Conservation (phyloP, 192 early-diverging fungal genomes). For the Mortierella antarctica region DNA sequence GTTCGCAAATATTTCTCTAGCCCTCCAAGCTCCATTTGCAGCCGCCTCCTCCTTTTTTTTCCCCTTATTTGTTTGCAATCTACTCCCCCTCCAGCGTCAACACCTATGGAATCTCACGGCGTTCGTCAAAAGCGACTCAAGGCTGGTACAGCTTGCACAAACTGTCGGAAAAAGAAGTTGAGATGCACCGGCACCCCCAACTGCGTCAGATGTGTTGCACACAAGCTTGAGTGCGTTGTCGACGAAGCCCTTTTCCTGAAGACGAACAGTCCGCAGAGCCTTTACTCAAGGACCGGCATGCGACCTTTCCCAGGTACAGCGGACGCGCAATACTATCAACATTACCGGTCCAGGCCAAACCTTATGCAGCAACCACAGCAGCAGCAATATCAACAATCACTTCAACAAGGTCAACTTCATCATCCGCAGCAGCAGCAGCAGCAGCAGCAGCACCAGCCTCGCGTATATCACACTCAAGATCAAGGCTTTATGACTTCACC, state of each 20-base stretch:
- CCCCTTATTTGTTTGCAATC: neutral
- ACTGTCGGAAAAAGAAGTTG: slow-evolving; percentile 33
- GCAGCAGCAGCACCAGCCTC: neutral
- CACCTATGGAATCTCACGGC: neutral
- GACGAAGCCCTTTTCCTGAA: slow-evolving; percentile 32
- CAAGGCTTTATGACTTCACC: neutral
- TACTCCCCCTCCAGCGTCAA: neutral
- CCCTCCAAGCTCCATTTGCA: neutral
- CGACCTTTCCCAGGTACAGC: neutral
- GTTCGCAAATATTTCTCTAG: too few relatives aligned
- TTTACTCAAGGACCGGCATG: slow-evolving; percentile 2
- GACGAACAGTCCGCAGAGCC: slow-evolving; percentile 19
- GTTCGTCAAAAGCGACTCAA: slow-evolving; percentile 27
- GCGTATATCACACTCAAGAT: slow-evolving; percentile 8
- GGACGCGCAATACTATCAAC: neutral
- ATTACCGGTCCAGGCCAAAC: neutral
- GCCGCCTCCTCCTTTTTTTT: neutral
- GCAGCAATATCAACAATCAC: neutral
- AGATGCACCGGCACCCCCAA: slow-evolving; percentile 33
- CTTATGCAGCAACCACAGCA: neutral
- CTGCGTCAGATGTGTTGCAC: slow-evolving; percentile 20
- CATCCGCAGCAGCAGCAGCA: slow-evolving; percentile 1
- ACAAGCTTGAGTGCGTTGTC: slow-evolving; percentile 32
- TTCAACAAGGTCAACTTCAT: neutral
- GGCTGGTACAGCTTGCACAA: slow-evolving; percentile 40